A percentile compares a stretch with the other conserved stretches of the same genome.
Conservation (phyloP, 106 monocot species). For the Dendrobium nobile region DNA sequence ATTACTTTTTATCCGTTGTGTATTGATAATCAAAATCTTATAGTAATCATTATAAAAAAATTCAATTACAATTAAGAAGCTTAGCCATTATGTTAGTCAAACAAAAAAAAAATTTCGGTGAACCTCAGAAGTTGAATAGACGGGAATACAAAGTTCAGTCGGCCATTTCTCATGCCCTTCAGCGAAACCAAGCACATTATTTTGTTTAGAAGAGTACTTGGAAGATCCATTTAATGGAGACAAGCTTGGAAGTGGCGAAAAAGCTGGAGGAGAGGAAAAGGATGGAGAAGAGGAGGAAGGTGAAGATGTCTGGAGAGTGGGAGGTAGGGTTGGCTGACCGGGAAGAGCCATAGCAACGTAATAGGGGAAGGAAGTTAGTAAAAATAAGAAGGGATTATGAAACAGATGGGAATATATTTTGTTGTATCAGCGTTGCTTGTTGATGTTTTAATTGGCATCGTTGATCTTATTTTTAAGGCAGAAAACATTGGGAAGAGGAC, state of each 20-base stretch:
- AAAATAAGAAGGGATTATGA: too few relatives aligned
- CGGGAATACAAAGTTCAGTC: background rate
- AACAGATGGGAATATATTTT: too few relatives aligned
- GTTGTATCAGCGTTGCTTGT: too few relatives aligned
- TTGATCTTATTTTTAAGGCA: too few relatives aligned
- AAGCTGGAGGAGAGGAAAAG: background rate
- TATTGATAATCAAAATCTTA: too few relatives aligned
- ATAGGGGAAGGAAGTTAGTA: too few relatives aligned
- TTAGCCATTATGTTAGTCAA: background rate
- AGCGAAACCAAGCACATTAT: background rate
- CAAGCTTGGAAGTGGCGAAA: background rate
- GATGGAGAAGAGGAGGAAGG: background rate
- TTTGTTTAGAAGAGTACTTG: background rate
- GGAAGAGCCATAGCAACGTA: constrained; percentile 3
- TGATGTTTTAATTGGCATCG: too few relatives aligned
- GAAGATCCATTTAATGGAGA: background rate
- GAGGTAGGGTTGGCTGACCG: background rate
- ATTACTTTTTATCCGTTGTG: too few relatives aligned
- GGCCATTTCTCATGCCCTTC: background rate
- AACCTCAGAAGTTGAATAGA: constrained; percentile 12
- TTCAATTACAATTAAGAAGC: background rate
- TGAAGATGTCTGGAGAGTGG: background rate
- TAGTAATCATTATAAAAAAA: background rate
- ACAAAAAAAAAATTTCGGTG: background rate
- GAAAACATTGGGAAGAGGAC: too few relatives aligned